A percentile compares a stretch with the other conserved stretches of the same genome.
phyloP scores from a whole-genome alignment of 2,329 filamentous ascomycete species.

The Aspergillus hiratsukae region DNA sequence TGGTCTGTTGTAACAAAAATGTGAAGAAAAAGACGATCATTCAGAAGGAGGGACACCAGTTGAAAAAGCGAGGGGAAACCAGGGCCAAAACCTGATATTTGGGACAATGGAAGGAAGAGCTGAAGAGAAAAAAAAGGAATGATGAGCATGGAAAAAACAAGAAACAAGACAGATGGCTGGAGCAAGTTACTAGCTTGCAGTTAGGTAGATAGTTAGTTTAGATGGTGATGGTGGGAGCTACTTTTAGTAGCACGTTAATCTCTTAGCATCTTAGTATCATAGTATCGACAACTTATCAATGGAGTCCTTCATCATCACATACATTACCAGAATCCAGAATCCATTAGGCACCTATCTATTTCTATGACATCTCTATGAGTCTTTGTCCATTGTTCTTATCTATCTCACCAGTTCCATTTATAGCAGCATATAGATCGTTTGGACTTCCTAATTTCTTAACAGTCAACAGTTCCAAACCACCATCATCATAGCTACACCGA shows the following conservation, averaged over 20 bases:
- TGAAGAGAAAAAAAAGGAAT: not conserved
- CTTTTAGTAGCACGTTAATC: not conserved
- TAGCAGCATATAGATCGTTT: not conserved
- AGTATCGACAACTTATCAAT: not conserved
- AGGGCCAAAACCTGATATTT: not conserved
- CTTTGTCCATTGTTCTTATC: not conserved
- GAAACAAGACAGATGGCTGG: slow-evolving; percentile 1
- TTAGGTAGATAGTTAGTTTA: not conserved
- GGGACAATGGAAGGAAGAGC: not conserved
- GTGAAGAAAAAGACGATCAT: not conserved
- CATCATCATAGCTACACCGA: not conserved
- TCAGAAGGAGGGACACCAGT: not conserved
- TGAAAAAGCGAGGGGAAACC: slow-evolving; percentile 4
- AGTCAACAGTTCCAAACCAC: not conserved
- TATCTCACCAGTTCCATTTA: not conserved
- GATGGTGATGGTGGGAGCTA: not conserved
- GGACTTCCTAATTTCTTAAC: not conserved
- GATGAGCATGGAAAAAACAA: slow-evolving; percentile 4
- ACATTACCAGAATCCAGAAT: not conserved
- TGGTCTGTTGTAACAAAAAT: slow-evolving; percentile 3
- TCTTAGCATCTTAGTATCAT: not conserved
- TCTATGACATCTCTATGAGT: not conserved
- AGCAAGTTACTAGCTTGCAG: not conserved
- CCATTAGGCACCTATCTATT: not conserved
- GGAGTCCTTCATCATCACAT: not conserved